Conservation (phyloP, 2,329 filamentous ascomycete genomes). For the Chaetomium sp. region DNA sequence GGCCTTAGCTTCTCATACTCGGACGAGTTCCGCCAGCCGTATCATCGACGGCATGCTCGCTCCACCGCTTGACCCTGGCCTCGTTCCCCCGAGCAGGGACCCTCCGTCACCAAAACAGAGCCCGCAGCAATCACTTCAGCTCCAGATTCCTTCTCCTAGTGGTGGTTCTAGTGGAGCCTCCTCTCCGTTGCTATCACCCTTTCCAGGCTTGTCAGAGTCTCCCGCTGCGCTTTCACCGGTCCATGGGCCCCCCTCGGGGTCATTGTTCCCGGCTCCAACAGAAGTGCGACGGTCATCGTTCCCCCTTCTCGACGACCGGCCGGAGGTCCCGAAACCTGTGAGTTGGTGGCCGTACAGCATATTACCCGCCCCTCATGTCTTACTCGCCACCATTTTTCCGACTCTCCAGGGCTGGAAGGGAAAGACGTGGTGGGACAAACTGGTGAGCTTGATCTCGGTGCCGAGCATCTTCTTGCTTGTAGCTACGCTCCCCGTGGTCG, state of each 20-base stretch:
- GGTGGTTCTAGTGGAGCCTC: conserved; percentile 39
- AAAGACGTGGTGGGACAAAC: conserved; percentile 78
- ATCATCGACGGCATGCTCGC: conserved; percentile 23
- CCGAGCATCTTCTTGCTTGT: conserved; percentile 86
- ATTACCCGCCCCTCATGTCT: conserved; percentile 63
- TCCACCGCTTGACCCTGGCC: conserved; percentile 13
- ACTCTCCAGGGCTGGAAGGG: conserved; percentile 75
- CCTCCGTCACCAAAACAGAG: conserved; percentile 2
- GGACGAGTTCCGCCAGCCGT: conserved; percentile 12
- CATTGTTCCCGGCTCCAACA: conserved; percentile 46
- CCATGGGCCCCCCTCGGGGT: conserved; percentile 41
- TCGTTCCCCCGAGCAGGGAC: background rate
- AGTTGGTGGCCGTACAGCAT: conserved; percentile 77
- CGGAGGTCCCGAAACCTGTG: conserved; percentile 42
- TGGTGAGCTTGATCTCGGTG: conserved; percentile 75
- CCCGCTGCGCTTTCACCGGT: conserved; percentile 40
- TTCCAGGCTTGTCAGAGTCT: conserved; percentile 62
- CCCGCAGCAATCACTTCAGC: conserved; percentile 27
- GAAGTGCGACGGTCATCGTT: conserved; percentile 40
- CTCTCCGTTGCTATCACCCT: conserved; percentile 51
- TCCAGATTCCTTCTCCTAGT: conserved; percentile 43
- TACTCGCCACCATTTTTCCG: conserved; percentile 75
- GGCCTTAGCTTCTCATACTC: conserved; percentile 20
- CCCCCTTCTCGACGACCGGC: conserved; percentile 35
- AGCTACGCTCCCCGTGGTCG: conserved; percentile 85